phyloP scores from a whole-genome alignment of 768 basidiomycete species.

The Clathrus columnatus region DNA sequence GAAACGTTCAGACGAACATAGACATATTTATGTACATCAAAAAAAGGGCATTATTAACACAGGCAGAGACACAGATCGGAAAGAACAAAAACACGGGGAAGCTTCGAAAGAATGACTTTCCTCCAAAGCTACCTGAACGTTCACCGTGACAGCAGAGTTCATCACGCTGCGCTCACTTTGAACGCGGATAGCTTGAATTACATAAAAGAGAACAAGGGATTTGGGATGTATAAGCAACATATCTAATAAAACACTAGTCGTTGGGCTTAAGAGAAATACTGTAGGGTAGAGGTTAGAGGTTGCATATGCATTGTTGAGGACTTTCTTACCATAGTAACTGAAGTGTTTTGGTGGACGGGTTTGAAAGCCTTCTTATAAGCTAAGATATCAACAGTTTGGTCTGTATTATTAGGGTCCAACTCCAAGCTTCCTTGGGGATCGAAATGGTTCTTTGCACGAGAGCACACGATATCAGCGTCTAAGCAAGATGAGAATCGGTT shows the following conservation, averaged over 20 bases:
- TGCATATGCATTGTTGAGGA: background rate
- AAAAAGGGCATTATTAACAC: too few relatives aligned
- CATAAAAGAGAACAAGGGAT: background rate
- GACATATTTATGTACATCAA: too few relatives aligned
- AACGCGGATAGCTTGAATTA: background rate
- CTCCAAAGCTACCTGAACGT: background rate
- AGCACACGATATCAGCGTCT: slow-evolving; percentile 75
- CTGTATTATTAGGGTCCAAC: slow-evolving; percentile 42
- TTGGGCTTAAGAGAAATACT: background rate
- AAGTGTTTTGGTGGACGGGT: slow-evolving; percentile 44
- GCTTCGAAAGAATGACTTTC: background rate
- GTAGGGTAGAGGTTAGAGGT: background rate
- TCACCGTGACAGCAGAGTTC: background rate
- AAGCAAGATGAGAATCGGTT: background rate
- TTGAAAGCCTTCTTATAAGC: slow-evolving; percentile 44
- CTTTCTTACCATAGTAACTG: slow-evolving; percentile 32
- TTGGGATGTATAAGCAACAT: too few relatives aligned
- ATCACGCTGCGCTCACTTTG: background rate
- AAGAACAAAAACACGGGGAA: background rate
- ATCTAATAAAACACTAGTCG: too few relatives aligned
- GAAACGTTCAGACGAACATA: too few relatives aligned
- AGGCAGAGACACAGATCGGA: background rate
- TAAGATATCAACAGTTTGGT: slow-evolving; percentile 30
- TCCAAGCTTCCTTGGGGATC: slow-evolving; percentile 51
- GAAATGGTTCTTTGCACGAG: slow-evolving; percentile 75